Evolutionary conservation across 345 rosid genomes (phyloP), one percentile per base, ranked within the genome.

Genomic region (Lepidium didymum): DNA sequence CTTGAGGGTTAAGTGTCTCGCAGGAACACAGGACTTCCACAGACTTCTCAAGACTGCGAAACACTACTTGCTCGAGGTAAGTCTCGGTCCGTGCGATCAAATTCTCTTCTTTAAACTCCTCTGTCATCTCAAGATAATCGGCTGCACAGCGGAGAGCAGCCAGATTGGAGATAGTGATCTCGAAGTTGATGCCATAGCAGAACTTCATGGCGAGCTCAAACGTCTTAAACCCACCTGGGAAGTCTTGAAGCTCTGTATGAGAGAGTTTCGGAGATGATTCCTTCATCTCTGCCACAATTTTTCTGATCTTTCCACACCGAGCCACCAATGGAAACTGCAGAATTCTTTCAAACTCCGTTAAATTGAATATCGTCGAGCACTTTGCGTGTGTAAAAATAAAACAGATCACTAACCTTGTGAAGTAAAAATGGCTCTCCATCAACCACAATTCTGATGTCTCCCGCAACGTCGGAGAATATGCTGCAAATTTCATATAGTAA

Each of bases 171-270:
- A 82, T 50, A 9, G 86, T 87, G 83, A 89, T 92, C 88, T 89
- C 96, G 35, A 92, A 87, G 84, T 89, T 89, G 76, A 92, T 86
- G 52, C 96, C 92, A 10, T 92, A 92, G 63, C 98, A 92, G 79
- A 89, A 92, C 57, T 89, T 87, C 96, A 90, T 90, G 12, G 96
- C 86, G 41, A 92, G 92, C 57, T 92, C 96, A 63, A 92, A 92
- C 5, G 89, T 67, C 8, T 68, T 82, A 6, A 88, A 75, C 19
- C 96, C 98, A 13, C 95, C 96, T 0, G 96, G 96, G 19, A 92
- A 74, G 59, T 78, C 75, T n/a, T 58, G 60, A 19, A 92, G 88
- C 70, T 87, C 91, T 82, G 10, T 62, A 62, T 46, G 80, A 3
- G 86, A 83, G n/a, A 62, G 56, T 38, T 80, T 76, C 2, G 87